Evolutionary conservation across 1,284 basidiomycete species (phyloP), one percentile per base, ranked within the genome.

Genomic region (Porogramme epimiltina): DNA sequence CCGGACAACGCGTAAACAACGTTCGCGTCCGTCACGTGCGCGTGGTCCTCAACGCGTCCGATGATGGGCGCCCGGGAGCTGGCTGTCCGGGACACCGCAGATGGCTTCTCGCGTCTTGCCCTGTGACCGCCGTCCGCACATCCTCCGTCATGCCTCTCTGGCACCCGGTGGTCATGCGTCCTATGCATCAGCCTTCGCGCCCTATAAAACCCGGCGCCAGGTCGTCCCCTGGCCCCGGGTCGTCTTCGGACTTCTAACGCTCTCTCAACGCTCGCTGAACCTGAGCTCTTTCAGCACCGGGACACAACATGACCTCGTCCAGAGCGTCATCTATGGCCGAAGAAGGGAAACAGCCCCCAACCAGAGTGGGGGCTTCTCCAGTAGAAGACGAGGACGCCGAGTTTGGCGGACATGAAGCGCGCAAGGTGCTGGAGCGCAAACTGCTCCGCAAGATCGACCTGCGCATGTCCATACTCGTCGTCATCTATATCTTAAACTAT

Each of bases 401-500:
- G 58, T 78, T 77, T 57, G 77, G 75, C 26, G 73, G 77, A 20
- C 56, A 60, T 52, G 69, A 76, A 50, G 72, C 55, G 55, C 63
- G 76, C 54, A 66, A 67, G 52, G 63, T 69, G 46, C 56, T 86
- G 19, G 82, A 87, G 67, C 74, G 70, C 51, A 68, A 63, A 47
- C 68, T 87, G n/a, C 66, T 87, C 47, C 69, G 72, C 49, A 89
- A 87, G 65, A 65, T 89, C 34, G 86, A 89, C 66, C 37, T 71
- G 31, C 73, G 84, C 28, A 85, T 87, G 79, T 78, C 78, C 19
- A 84, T 89, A 47, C 67, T 89, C 20, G 70, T 88, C 26, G 59
- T 87, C n/a, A 82, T 88, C 16, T 87, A 88, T 60, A 82, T 87
- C 46, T 70, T 89, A 42, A 89, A 86, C 66, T 85, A 73, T 54